Percentiles rank a stretch among this genome's conserved stretches.
phyloP scores from a whole-genome alignment of 495 filamentous ascomycete genomes.

The Neurospora discreta region DNA sequence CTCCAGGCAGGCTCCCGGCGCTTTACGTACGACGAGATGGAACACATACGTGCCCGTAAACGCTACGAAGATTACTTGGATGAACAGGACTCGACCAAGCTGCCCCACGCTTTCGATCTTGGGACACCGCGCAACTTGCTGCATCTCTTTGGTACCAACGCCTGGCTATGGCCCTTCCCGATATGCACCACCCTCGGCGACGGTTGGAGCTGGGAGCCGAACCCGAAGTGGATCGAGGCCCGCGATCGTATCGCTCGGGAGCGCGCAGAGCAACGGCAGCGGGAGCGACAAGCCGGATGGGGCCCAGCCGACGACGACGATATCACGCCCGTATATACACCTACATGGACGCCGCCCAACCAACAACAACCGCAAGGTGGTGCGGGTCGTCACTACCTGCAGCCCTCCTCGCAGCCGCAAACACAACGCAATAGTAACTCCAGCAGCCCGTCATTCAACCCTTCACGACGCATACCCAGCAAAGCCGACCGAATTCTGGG shows the following conservation, averaged over 20 bases:
- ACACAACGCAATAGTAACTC: not conserved
- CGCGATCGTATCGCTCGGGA: constrained; percentile 47
- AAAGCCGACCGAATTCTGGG: constrained; percentile 42
- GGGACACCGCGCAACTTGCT: constrained; percentile 69
- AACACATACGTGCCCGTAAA: constrained; percentile 54
- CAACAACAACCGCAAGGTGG: constrained; percentile 3
- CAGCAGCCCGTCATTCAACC: not conserved
- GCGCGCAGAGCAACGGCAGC: constrained; percentile 47
- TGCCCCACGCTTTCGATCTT: constrained; percentile 88
- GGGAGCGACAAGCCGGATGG: constrained; percentile 47
- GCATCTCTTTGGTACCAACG: constrained; percentile 66
- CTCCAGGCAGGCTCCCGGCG: constrained; percentile 40
- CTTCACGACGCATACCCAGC: constrained; percentile 22
- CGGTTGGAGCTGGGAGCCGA: constrained; percentile 93
- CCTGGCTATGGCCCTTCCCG: constrained; percentile 67
- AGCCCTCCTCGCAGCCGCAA: not conserved
- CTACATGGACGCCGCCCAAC: constrained; percentile 3
- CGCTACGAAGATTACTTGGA: constrained; percentile 84
- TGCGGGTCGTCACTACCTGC: constrained; percentile 24
- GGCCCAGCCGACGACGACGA: constrained; percentile 19
- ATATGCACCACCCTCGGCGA: constrained; percentile 76
- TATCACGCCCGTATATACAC: constrained; percentile 13
- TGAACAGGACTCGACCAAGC: constrained; percentile 70
- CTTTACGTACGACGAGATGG: constrained; percentile 54
- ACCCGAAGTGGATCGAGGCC: constrained; percentile 55